Conservation (phyloP, 345 rosid species). For the Syzygium aqueum region DNA sequence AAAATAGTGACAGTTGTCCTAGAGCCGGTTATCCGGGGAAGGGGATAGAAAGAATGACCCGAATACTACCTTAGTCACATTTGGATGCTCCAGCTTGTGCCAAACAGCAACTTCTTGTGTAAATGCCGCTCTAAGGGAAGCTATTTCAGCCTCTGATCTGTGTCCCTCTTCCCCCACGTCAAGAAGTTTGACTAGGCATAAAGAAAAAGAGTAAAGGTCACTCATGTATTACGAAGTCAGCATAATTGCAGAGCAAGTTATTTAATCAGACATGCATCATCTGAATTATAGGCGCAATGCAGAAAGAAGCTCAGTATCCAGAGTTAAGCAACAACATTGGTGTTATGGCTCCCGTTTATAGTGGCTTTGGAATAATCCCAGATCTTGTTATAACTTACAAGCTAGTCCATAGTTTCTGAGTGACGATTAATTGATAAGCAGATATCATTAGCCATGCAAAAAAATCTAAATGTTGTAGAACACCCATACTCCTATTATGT, state of each 20-base stretch:
- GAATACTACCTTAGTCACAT: constrained; percentile 44
- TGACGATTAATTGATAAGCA: not conserved
- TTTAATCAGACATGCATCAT: not conserved
- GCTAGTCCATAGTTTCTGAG: not conserved
- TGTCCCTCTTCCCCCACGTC: constrained; percentile 99
- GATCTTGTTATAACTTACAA: not conserved
- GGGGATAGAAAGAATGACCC: not conserved
- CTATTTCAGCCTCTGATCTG: constrained; percentile 81
- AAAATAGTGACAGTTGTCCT: not conserved
- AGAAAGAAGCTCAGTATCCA: not conserved
- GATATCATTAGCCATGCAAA: not conserved
- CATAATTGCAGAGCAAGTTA: not conserved
- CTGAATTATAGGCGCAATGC: not conserved
- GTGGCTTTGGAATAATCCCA: not conserved
- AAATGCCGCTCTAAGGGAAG: constrained; percentile 83
- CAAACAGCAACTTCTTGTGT: constrained; percentile 95
- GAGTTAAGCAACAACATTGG: not conserved
- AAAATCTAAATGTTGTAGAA: not conserved
- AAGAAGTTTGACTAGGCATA: constrained; percentile 70
- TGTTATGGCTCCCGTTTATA: not conserved
- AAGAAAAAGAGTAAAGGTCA: constrained; percentile 3
- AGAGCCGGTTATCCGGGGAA: not conserved
- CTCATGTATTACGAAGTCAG: not conserved
- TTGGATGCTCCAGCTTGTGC: constrained; percentile 98
- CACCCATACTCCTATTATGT: not conserved